Conservation (phyloP, 1,284 basidiomycete genomes). For the Megacollybia platyphylla region DNA sequence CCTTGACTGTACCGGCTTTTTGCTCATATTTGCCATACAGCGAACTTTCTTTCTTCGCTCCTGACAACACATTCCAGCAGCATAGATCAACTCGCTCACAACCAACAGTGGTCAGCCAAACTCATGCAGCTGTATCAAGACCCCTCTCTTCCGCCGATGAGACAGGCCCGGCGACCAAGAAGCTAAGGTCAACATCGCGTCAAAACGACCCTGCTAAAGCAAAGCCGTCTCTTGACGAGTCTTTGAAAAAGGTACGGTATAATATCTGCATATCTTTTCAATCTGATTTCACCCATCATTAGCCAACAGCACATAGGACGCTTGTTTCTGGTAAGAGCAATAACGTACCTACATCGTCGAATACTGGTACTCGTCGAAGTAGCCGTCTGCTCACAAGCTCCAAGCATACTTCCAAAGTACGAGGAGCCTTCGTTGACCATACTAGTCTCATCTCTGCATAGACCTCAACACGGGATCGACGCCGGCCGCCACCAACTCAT, state of each 20-base stretch:
- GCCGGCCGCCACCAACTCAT: slow-evolving; percentile 32
- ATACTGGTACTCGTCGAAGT: slow-evolving; percentile 47
- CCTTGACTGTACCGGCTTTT: slow-evolving; percentile 5
- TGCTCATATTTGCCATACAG: slow-evolving; percentile 18
- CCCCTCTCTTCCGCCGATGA: slow-evolving; percentile 73
- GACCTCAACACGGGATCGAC: slow-evolving; percentile 43
- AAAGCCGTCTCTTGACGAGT: slow-evolving; percentile 49
- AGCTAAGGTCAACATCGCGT: slow-evolving; percentile 49
- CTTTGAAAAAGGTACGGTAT: slow-evolving; percentile 75
- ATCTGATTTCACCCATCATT: slow-evolving; percentile 2
- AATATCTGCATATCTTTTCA: slow-evolving; percentile 59
- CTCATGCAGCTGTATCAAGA: slow-evolving; percentile 38
- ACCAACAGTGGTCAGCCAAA: slow-evolving; percentile 18
- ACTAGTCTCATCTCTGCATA: slow-evolving; percentile 15
- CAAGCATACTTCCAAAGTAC: slow-evolving; percentile 27
- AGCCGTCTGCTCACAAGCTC: slow-evolving; percentile 48
- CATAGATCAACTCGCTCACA: slow-evolving; percentile 27
- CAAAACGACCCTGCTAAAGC: slow-evolving; percentile 36
- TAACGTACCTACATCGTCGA: slow-evolving; percentile 24
- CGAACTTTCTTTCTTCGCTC: slow-evolving; percentile 48
- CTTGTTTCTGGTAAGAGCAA: slow-evolving; percentile 36
- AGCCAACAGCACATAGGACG: slow-evolving; percentile 39
- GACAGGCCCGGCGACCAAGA: slow-evolving; percentile 63
- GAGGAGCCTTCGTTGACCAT: neutral
- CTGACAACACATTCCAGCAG: slow-evolving; percentile 44